Percentiles rank a stretch among this genome's conserved stretches.
Conservation (phyloP, 352 stramenopile genomes). For the Globisporangium uncinulatum region DNA sequence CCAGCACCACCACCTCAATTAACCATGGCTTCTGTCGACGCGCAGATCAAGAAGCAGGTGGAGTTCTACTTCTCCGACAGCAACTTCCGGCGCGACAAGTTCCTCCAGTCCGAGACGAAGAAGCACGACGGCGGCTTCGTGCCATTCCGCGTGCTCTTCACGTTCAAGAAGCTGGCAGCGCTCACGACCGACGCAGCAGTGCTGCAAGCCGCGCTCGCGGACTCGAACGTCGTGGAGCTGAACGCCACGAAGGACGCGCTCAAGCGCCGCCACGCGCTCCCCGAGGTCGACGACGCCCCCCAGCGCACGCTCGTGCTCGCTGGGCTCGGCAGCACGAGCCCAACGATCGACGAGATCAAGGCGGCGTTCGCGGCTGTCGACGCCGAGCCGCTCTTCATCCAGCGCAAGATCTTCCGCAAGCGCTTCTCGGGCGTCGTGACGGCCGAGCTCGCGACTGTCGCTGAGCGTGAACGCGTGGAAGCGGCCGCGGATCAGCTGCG, state of each 20-base stretch:
- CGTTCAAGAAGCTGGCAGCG: conserved; percentile 89
- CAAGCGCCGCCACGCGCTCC: conserved; percentile 66
- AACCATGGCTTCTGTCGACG: conserved; percentile 58
- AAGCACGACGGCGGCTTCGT: conserved; percentile 81
- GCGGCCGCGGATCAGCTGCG: conserved; percentile 41
- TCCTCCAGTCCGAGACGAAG: conserved; percentile 82
- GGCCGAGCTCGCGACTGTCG: conserved; percentile 68
- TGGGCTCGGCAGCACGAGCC: conserved; percentile 48
- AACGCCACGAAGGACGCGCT: conserved; percentile 73
- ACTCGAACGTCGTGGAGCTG: conserved; percentile 76
- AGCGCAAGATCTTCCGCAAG: conserved; percentile 65
- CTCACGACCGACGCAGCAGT: conserved; percentile 71
- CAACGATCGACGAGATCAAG: conserved; percentile 81
- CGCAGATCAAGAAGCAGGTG: conserved; percentile 86
- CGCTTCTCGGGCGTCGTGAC: conserved; percentile 70
- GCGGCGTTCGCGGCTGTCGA: conserved; percentile 45
- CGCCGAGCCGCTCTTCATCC: conserved; percentile 63
- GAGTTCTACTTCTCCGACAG: conserved; percentile 93
- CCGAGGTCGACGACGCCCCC: conserved; percentile 51
- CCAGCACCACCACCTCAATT: background rate
- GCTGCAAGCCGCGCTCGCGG: conserved; percentile 58
- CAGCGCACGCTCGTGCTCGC: conserved; percentile 70
- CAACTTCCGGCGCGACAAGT: conserved; percentile 90
- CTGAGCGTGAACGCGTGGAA: conserved; percentile 43
- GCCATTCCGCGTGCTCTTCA: conserved; percentile 83